Conservation (phyloP, 345 rosid species). For the Carallia brachiata region DNA sequence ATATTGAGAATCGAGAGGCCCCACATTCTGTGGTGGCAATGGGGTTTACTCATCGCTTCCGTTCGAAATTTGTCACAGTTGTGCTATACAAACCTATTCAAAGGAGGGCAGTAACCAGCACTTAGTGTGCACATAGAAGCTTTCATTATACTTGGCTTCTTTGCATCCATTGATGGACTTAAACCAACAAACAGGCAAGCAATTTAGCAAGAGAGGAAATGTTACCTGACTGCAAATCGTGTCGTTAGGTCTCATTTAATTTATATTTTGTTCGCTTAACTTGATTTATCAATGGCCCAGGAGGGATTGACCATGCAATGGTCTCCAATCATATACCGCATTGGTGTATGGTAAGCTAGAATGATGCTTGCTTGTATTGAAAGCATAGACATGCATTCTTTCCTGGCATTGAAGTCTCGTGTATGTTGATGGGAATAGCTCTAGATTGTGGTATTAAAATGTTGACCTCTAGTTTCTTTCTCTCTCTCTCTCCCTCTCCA, state of each 20-base stretch:
- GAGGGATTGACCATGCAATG: slow-evolving; percentile 13
- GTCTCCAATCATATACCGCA: slow-evolving; percentile 8
- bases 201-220: slow-evolving; percentile 16
- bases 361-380: slow-evolving; percentile 1
- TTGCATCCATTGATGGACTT: slow-evolving; percentile 23
- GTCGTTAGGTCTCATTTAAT: slow-evolving; percentile 14
- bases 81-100: slow-evolving; percentile 80
- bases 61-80: slow-evolving; percentile 81
- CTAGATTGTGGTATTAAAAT: too few relatives aligned
- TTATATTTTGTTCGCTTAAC: slow-evolving; percentile 11
- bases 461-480: too few relatives aligned
- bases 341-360: neutral
- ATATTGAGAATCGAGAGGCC: slow-evolving; percentile 76
- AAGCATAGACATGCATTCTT: neutral
- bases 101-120: slow-evolving; percentile 44
- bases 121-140: slow-evolving; percentile 32
- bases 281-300: slow-evolving; percentile 14
- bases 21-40: slow-evolving; percentile 91
- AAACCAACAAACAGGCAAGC: slow-evolving; percentile 16
- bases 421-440: too few relatives aligned
- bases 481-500: too few relatives aligned
- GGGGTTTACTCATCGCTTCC: slow-evolving; percentile 90
- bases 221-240: slow-evolving; percentile 18
- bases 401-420: too few relatives aligned
- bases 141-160: slow-evolving; percentile 9